Conservation (phyloP, 352 stramenopile species). For the Thalassiosira livingstoniorum region DNA sequence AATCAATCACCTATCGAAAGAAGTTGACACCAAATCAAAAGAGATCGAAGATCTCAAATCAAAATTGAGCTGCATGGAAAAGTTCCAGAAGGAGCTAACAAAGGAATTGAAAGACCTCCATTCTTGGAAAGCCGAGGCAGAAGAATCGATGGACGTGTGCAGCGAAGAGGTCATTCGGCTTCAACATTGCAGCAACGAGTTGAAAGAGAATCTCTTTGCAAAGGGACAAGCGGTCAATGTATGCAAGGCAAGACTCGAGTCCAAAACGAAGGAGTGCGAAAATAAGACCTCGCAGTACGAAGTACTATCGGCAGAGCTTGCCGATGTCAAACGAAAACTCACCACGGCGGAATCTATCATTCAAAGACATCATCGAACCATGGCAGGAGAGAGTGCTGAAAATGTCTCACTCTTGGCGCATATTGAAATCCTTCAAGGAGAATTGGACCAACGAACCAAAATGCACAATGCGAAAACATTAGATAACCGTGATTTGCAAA, state of each 20-base stretch:
- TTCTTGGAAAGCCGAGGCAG: background rate
- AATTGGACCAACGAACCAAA: too few relatives aligned
- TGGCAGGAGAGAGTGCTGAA: background rate
- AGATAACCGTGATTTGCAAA: too few relatives aligned
- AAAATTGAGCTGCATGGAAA: background rate
- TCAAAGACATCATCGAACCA: too few relatives aligned
- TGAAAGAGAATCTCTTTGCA: background rate
- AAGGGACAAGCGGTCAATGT: background rate
- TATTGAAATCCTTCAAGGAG: background rate
- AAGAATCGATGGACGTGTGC: background rate
- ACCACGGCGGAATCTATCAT: too few relatives aligned
- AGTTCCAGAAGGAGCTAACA: background rate
- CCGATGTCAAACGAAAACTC: too few relatives aligned
- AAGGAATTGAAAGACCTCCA: background rate
- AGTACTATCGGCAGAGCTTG: too few relatives aligned
- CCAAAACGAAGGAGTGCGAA: background rate
- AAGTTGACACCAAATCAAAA: background rate
- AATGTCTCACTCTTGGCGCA: background rate
- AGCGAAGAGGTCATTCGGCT: background rate
- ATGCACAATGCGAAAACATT: too few relatives aligned
- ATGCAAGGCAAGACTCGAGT: background rate
- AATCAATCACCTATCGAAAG: too few relatives aligned
- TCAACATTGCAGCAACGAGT: background rate
- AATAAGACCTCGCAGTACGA: too few relatives aligned
- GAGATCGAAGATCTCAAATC: constrained; percentile 20